Conservation (phyloP, 352 stramenopile species). For the Pythium volutum region DNA sequence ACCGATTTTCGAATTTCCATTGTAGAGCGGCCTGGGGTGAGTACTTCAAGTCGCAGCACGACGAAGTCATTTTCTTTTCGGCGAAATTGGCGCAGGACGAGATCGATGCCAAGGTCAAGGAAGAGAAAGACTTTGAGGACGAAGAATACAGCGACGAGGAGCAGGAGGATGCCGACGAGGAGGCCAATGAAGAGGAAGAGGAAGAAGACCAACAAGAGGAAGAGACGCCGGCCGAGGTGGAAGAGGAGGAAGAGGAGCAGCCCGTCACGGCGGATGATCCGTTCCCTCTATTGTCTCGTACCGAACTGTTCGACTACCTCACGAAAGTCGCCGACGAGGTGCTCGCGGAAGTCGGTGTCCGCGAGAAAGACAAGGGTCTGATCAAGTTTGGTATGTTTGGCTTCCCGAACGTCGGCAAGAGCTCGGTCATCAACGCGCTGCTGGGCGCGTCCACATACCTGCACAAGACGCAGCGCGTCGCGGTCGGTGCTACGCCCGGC, state of each 20-base stretch:
- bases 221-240: neutral
- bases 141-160: conserved; percentile 16
- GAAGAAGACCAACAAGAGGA: neutral
- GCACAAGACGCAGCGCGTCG: conserved; percentile 95
- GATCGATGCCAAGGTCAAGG: conserved; percentile 80
- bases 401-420: conserved; percentile 99
- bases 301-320: conserved; percentile 76
- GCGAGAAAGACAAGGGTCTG: conserved; percentile 77
- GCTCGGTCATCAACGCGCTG: conserved; percentile 98
- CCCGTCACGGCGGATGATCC: conserved; percentile 17
- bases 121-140: conserved; percentile 38
- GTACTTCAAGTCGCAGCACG: conserved; percentile 91
- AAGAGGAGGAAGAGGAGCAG: conserved; percentile 22
- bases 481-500: conserved; percentile 96
- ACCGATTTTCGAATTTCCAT: neutral
- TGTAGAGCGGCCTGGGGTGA: conserved; percentile 88
- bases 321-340: conserved; percentile 51
- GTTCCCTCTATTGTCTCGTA: conserved; percentile 68
- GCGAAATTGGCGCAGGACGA: conserved; percentile 93
- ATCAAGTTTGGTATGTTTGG: conserved; percentile 98
- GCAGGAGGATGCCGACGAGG: conserved; percentile 27
- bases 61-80: conserved; percentile 98
- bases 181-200: conserved; percentile 34
- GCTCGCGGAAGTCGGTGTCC: conserved; percentile 51
- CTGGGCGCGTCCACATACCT: conserved; percentile 94